A percentile compares a stretch with the other conserved stretches of the same genome.
Conservation (phyloP, 1,139 yeast species). For the Entelexis paramagnoliae region DNA sequence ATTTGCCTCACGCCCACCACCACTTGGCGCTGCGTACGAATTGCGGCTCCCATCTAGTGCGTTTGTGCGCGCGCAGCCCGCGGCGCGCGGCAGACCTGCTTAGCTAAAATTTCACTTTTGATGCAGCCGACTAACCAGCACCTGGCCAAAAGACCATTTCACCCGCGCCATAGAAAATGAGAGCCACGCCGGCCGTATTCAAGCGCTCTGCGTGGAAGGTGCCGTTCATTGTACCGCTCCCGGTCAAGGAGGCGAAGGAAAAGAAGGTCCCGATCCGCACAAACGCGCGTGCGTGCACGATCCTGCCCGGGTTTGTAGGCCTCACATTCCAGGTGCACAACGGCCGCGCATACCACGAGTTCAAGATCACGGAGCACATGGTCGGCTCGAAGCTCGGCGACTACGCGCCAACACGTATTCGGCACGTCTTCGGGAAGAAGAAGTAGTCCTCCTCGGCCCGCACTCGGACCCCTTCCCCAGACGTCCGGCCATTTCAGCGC, state of each 20-base stretch:
- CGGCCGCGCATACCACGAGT: constrained; percentile 86
- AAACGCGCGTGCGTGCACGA: constrained; percentile 87
- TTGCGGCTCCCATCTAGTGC: too few relatives aligned
- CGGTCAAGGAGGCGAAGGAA: constrained; percentile 72
- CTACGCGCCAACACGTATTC: constrained; percentile 85
- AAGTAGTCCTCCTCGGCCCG: too few relatives aligned
- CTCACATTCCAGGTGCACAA: constrained; percentile 88
- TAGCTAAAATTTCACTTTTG: constrained; percentile 12
- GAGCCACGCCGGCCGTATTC: constrained; percentile 45
- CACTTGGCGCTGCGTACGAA: too few relatives aligned
- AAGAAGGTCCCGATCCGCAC: constrained; percentile 83
- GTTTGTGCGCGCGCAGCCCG: too few relatives aligned
- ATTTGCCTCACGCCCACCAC: too few relatives aligned
- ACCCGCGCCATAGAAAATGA: constrained; percentile 36
- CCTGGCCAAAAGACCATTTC: neutral
- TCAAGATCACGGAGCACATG: constrained; percentile 87
- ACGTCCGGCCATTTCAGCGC: neutral
- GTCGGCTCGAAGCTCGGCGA: constrained; percentile 96
- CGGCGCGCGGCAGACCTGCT: too few relatives aligned
- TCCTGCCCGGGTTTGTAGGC: constrained; percentile 91
- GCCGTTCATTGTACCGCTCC: constrained; percentile 88
- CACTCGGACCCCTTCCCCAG: neutral
- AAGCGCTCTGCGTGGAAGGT: constrained; percentile 85
- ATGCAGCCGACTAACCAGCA: neutral
- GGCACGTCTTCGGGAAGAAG: constrained; percentile 64